phyloP scores from a whole-genome alignment of 148 eudicot species.

The Chenopodium formosanum region DNA sequence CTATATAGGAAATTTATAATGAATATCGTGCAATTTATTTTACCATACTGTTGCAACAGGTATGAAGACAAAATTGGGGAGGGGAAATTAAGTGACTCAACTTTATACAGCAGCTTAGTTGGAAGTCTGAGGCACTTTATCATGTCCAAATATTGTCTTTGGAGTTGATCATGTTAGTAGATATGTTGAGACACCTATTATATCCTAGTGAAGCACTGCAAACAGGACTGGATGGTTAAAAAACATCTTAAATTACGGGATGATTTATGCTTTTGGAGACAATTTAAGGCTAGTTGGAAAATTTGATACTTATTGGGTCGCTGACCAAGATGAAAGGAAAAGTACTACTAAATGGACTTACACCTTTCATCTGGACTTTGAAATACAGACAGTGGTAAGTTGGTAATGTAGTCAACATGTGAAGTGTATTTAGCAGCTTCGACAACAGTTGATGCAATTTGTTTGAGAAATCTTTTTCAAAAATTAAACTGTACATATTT shows the following conservation, averaged over 20 bases:
- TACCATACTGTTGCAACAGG: background rate
- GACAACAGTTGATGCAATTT: too few relatives aligned
- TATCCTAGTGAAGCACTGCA: background rate
- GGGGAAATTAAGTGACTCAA: background rate
- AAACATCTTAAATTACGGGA: background rate
- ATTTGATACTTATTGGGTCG: background rate
- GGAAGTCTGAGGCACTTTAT: background rate
- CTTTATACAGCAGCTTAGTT: background rate
- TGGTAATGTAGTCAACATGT: background rate
- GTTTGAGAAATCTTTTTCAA: too few relatives aligned
- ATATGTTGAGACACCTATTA: background rate
- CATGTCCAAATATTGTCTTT: background rate
- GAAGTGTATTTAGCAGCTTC: too few relatives aligned
- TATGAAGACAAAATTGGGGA: background rate
- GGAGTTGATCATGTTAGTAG: background rate
- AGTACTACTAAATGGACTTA: background rate
- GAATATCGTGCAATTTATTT: background rate
- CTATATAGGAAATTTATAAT: background rate
- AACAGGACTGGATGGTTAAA: background rate
- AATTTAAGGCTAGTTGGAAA: background rate
- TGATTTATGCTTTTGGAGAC: background rate
- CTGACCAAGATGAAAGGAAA: background rate
- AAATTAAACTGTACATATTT: too few relatives aligned
- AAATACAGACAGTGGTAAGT: too few relatives aligned
- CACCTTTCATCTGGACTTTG: too few relatives aligned